phyloP scores from a whole-genome alignment of 805 yeast species.

The Hanseniaspora meyeri region DNA sequence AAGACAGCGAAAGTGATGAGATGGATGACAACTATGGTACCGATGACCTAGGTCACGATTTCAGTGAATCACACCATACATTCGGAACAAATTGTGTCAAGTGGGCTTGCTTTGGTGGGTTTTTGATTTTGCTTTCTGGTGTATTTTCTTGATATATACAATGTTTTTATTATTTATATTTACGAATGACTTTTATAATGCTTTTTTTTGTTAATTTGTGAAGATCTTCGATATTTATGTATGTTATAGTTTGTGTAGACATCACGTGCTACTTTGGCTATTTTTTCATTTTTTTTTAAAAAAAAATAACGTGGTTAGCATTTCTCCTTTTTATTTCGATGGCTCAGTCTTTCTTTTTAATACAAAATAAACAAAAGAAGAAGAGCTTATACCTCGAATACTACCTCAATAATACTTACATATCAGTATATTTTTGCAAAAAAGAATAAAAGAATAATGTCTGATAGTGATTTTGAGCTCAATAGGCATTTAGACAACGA shows the following conservation, averaged over 20 bases:
- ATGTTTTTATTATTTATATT: background rate
- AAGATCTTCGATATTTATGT: too few relatives aligned
- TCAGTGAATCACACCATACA: constrained; percentile 23
- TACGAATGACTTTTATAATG: too few relatives aligned
- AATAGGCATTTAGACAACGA: background rate
- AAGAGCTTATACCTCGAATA: too few relatives aligned
- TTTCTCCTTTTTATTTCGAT: too few relatives aligned
- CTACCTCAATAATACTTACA: too few relatives aligned
- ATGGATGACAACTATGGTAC: background rate
- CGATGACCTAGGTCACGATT: constrained; percentile 12
- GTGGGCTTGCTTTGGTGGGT: constrained; percentile 28
- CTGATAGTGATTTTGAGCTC: background rate
- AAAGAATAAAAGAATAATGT: background rate
- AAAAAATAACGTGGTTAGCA: too few relatives aligned
- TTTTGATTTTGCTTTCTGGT: constrained; percentile 24
- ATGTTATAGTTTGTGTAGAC: too few relatives aligned
- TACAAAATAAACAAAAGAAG: too few relatives aligned
- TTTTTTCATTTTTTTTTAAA: too few relatives aligned
- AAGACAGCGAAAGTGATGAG: constrained; percentile 14
- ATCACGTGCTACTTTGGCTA: background rate
- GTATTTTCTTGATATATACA: constrained; percentile 11
- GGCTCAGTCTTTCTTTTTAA: too few relatives aligned
- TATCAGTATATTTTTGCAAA: too few relatives aligned
- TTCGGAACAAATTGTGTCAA: constrained; percentile 26
- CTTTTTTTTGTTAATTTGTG: too few relatives aligned